phyloP scores from a whole-genome alignment of 495 filamentous ascomycete genomes.

The Aspergillus funiculosus region DNA sequence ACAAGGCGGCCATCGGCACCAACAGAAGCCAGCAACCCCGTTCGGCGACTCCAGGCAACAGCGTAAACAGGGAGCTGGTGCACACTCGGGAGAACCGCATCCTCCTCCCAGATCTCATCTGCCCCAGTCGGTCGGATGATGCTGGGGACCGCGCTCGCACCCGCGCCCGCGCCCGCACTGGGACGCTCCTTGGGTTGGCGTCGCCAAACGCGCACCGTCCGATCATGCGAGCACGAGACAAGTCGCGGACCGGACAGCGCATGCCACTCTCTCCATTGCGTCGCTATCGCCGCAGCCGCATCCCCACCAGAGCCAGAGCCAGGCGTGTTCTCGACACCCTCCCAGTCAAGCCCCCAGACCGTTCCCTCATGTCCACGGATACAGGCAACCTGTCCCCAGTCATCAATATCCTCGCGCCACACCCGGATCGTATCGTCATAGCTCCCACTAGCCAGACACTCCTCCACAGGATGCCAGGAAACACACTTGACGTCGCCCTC shows the following conservation, averaged over 20 bases:
- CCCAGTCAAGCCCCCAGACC: slow-evolving; percentile 87
- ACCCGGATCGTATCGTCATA: slow-evolving; percentile 90
- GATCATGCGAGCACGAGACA: slow-evolving; percentile 73
- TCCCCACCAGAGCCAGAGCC: slow-evolving; percentile 4
- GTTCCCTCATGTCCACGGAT: slow-evolving; percentile 70
- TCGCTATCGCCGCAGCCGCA: neutral
- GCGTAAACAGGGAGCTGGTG: slow-evolving; percentile 81
- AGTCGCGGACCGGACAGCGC: slow-evolving; percentile 58
- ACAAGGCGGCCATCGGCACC: slow-evolving; percentile 83
- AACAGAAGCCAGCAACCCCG: slow-evolving; percentile 70
- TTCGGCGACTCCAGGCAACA: slow-evolving; percentile 68
- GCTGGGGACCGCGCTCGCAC: slow-evolving; percentile 52
- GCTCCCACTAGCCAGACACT: slow-evolving; percentile 75
- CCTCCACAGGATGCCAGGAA: slow-evolving; percentile 77
- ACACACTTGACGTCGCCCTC: slow-evolving; percentile 92
- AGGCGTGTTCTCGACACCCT: slow-evolving; percentile 37
- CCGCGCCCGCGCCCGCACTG: neutral
- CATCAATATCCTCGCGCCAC: slow-evolving; percentile 85
- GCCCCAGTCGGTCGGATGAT: slow-evolving; percentile 66
- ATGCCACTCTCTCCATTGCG: slow-evolving; percentile 35
- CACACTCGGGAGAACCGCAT: slow-evolving; percentile 59
- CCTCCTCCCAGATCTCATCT: slow-evolving; percentile 77
- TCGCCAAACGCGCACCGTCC: slow-evolving; percentile 71
- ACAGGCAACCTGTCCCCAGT: slow-evolving; percentile 87
- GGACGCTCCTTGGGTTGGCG: slow-evolving; percentile 47